phyloP scores from a whole-genome alignment of 495 filamentous ascomycete genomes.

The Penicillium bialowiezense region DNA sequence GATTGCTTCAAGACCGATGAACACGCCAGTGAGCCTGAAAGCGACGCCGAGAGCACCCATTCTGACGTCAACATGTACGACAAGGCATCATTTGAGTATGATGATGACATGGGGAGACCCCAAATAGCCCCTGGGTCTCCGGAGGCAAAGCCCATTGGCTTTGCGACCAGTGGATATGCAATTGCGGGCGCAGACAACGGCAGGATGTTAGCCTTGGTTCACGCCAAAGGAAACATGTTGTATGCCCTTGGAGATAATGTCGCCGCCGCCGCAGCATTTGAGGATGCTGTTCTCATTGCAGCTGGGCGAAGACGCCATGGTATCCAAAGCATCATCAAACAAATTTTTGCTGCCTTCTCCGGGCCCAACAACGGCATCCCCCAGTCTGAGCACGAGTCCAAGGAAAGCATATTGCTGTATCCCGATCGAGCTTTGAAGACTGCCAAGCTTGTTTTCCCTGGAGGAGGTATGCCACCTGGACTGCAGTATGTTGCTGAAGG shows the following conservation, averaged over 20 bases:
- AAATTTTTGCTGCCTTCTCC: conserved; percentile 71
- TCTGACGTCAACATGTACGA: conserved; percentile 53
- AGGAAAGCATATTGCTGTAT: conserved; percentile 71
- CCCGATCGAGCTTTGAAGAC: conserved; percentile 84
- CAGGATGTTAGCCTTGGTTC: conserved; percentile 84
- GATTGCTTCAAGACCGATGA: conserved; percentile 51
- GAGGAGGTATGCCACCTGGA: conserved; percentile 78
- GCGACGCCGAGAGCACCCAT: conserved; percentile 49
- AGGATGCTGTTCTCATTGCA: conserved; percentile 89
- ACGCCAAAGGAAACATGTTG: conserved; percentile 98
- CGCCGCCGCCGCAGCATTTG: conserved; percentile 85
- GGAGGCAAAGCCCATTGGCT: conserved; percentile 49
- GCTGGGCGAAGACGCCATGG: conserved; percentile 68
- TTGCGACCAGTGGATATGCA: conserved; percentile 80
- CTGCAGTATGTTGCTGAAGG: conserved; percentile 72
- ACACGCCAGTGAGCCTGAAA: conserved; percentile 54
- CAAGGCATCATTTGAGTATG: conserved; percentile 55
- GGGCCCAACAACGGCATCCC: conserved; percentile 28
- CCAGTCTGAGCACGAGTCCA: conserved; percentile 24
- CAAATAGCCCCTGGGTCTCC: conserved; percentile 25
- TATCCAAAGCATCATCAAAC: conserved; percentile 76
- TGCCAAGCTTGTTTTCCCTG: conserved; percentile 77
- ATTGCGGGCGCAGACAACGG: conserved; percentile 90
- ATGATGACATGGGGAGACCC: conserved; percentile 41
- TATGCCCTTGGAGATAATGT: conserved; percentile 86